A percentile compares a stretch with the other conserved stretches of the same genome.
Evolutionary conservation across 2,329 filamentous ascomycete species (phyloP).

Genomic region (Huntiella abstrusa): DNA sequence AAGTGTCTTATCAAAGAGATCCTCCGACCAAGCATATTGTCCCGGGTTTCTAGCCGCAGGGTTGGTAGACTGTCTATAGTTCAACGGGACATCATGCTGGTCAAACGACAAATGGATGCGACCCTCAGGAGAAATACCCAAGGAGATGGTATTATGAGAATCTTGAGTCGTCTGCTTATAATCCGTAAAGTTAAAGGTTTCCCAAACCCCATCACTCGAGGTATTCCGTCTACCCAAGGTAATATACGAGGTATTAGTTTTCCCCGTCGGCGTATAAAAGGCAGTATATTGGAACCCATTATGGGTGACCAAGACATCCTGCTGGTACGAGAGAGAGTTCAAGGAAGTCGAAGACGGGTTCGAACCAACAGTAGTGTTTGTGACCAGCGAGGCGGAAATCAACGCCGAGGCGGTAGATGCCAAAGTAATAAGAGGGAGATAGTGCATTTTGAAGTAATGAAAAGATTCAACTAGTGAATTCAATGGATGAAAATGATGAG

Average conservation of each 20-base stretch:
- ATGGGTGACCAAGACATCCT: conserved; percentile 13
- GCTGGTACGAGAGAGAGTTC: conserved; percentile 14
- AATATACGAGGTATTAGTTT: conserved; percentile 12
- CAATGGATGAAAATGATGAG: no score
- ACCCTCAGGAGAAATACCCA: conserved; percentile 13
- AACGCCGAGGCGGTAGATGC: background rate
- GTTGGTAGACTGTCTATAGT: conserved; percentile 12
- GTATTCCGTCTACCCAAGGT: conserved; percentile 12
- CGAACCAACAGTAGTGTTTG: conserved; percentile 9
- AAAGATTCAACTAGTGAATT: background rate
- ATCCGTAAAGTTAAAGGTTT: conserved; percentile 13
- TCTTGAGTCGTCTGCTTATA: conserved; percentile 13
- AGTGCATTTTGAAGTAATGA: conserved; percentile 2
- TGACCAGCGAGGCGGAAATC: background rate
- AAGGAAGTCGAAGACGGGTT: conserved; percentile 12
- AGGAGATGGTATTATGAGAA: conserved; percentile 14
- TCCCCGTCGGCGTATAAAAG: conserved; percentile 13
- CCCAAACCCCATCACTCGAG: conserved; percentile 10
- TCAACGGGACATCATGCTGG: conserved; percentile 14
- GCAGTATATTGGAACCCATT: conserved; percentile 13
- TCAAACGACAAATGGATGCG: conserved; percentile 14
- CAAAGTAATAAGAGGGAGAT: background rate
- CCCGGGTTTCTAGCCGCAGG: conserved; percentile 9
- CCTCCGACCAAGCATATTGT: conserved; percentile 10
- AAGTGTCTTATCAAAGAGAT: conserved; percentile 10